Evolutionary conservation across 352 stramenopile species (phyloP), one percentile per base, ranked within the genome.

Genomic region (Pythium biforme): DNA sequence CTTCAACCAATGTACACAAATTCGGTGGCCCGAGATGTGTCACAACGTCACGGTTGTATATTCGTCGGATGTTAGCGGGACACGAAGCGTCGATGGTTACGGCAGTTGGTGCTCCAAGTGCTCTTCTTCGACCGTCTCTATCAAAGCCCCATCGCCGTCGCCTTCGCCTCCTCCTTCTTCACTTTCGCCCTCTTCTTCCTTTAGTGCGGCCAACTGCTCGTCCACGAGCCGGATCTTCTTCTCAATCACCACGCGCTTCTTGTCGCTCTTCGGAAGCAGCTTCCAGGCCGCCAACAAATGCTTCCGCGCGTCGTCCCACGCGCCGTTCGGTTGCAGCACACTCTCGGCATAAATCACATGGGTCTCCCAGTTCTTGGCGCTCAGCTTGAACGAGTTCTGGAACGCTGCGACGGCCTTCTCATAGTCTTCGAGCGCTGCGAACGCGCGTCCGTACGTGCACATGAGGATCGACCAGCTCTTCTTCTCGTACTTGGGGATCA

Each of bases 401-500:
- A 94, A 95, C 15, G 86, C 83, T 20, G 70, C 73, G n/a, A 92
- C 83, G 4, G 84, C 79, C 55, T 92, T 82, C 23, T 94, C 72
- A 31, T 74, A 88, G 62, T 94, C 84, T 11, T 73, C 78, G 53
- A 90, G 54, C 19, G 73, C 79, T 52, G 83, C 83, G 56, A 89
- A 91, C 51, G 72, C 75, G 33, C 86, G 84, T 0, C 83, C 86
- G 51, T 93, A 92, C 41, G 86, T 94, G 69, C 86, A 95, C 74
- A 94, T 79, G 17, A 95, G 61, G 64, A 95, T 90, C 62, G 77
- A 84, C 78, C 81, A 89, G 55, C 84, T 95, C 52, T 81, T 88
- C 66, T 89, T 89, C 68, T 95, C 86, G 59, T 92, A 81, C 23
- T 79, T 68, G 15, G 86, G 84, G 57, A 94, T 72, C 25, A 73